phyloP scores from a whole-genome alignment of 305 asterid species.

The Plantago lanceolata region DNA sequence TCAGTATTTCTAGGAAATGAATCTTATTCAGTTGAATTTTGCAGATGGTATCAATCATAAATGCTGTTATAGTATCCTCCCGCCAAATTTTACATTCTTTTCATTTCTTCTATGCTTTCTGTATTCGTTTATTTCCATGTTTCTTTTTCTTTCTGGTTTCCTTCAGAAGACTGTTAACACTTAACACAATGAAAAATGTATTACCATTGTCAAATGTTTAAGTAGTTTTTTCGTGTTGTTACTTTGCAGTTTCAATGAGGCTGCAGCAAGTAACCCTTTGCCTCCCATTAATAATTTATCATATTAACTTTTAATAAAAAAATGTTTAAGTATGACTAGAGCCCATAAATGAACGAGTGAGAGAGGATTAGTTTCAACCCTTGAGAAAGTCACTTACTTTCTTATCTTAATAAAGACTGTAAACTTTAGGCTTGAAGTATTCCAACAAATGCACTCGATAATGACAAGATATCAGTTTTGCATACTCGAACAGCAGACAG shows the following conservation, averaged over 20 bases:
- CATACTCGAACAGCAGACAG: conserved; percentile 10
- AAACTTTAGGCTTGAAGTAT: conserved; percentile 10
- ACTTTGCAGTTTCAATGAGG: too few relatives aligned
- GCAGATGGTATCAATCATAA: conserved; percentile 16
- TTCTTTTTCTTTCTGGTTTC: not conserved
- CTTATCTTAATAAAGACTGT: conserved; percentile 5
- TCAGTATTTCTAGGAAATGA: conserved; percentile 21
- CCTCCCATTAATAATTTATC: too few relatives aligned
- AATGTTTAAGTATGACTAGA: too few relatives aligned
- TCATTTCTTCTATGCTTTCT: conserved; percentile 14
- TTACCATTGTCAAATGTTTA: conserved; percentile 7
- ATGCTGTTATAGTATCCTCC: conserved; percentile 7
- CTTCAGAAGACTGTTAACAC: too few relatives aligned
- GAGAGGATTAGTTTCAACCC: conserved; percentile 1
- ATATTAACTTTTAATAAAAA: too few relatives aligned
- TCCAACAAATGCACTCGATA: conserved; percentile 14
- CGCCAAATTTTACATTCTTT: conserved; percentile 3
- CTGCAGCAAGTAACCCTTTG: too few relatives aligned
- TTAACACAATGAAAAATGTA: not conserved
- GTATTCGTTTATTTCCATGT: not conserved
- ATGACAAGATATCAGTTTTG: conserved; percentile 19
- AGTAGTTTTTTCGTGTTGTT: too few relatives aligned
- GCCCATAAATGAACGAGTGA: conserved; percentile 12
- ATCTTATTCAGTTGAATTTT: conserved; percentile 23
- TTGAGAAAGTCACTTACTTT: conserved; percentile 1